Conservation (phyloP, 352 stramenopile species). For the Pythium monospermum region DNA sequence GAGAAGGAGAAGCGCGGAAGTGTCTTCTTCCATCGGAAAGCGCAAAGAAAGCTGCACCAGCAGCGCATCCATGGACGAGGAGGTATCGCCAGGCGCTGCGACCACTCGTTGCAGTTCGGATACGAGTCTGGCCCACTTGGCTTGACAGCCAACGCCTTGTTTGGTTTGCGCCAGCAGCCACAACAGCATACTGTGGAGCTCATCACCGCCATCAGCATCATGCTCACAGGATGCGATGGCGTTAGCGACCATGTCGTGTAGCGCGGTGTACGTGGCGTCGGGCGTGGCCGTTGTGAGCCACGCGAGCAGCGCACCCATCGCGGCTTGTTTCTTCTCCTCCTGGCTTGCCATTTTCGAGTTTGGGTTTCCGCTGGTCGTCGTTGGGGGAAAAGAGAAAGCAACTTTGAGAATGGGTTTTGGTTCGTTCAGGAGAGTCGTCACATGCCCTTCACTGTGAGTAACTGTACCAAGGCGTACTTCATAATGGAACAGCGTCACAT, state of each 20-base stretch:
- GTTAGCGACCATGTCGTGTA: neutral
- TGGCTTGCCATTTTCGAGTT: too few relatives aligned
- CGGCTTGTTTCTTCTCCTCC: neutral
- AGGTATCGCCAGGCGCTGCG: neutral
- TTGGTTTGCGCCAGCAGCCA: conserved; percentile 4
- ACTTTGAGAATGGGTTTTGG: too few relatives aligned
- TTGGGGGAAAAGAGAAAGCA: too few relatives aligned
- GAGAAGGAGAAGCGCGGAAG: neutral
- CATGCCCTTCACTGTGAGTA: too few relatives aligned
- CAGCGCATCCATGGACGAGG: neutral
- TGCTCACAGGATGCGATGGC: too few relatives aligned
- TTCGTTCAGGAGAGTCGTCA: too few relatives aligned
- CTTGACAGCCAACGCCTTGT: neutral
- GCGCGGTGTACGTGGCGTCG: neutral
- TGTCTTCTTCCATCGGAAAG: neutral
- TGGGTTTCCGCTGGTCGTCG: too few relatives aligned
- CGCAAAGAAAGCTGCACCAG: conserved; percentile 4
- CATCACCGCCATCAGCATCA: conserved; percentile 3
- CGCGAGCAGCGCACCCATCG: conserved; percentile 2
- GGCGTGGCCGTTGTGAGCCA: conserved; percentile 2
- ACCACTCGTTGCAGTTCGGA: conserved; percentile 4
- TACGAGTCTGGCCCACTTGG: conserved; percentile 6
- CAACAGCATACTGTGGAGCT: conserved; percentile 3
- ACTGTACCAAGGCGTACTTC: too few relatives aligned
- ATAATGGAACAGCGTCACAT: too few relatives aligned